Evolutionary conservation across 192 early-diverging fungal species (phyloP).

Genomic region (Linnemannia elongata): DNA sequence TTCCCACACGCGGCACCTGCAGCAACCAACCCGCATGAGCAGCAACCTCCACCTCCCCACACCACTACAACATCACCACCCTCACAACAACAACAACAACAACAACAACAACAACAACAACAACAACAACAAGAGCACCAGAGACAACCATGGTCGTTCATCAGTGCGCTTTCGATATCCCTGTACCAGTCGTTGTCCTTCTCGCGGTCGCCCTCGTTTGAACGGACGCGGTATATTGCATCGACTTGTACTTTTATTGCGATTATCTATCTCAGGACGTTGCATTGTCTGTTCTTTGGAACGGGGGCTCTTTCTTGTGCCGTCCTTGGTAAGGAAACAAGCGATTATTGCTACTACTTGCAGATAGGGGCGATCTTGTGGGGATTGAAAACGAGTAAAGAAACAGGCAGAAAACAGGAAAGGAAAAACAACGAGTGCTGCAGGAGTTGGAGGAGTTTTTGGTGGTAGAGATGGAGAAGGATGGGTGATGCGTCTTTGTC

Average conservation of each 20-base stretch:
- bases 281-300: slow-evolving; percentile 55
- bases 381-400: not conserved
- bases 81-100: not conserved
- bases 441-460: too few species aligned
- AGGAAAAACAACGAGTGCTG: not conserved
- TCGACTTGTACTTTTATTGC: slow-evolving; percentile 57
- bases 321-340: slow-evolving; percentile 36
- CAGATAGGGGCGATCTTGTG: not conserved
- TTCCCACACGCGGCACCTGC: not conserved
- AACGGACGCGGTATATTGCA: slow-evolving; percentile 47
- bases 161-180: slow-evolving; percentile 47
- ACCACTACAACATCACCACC: not conserved
- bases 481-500: slow-evolving; percentile 3
- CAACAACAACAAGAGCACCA: not conserved
- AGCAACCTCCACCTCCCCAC: not conserved
- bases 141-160: slow-evolving; percentile 31
- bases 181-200: slow-evolving; percentile 52
- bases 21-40: not conserved
- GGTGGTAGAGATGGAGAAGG: not conserved
- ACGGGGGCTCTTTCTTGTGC: slow-evolving; percentile 54
- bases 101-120: slow-evolving; percentile 2
- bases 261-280: slow-evolving; percentile 52
- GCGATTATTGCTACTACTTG: not conserved
- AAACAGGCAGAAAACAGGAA: not conserved
- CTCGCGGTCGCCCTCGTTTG: slow-evolving; percentile 50